Evolutionary conservation across 2,329 filamentous ascomycete genomes (phyloP).

Genomic region (Fusarium sp.): DNA sequence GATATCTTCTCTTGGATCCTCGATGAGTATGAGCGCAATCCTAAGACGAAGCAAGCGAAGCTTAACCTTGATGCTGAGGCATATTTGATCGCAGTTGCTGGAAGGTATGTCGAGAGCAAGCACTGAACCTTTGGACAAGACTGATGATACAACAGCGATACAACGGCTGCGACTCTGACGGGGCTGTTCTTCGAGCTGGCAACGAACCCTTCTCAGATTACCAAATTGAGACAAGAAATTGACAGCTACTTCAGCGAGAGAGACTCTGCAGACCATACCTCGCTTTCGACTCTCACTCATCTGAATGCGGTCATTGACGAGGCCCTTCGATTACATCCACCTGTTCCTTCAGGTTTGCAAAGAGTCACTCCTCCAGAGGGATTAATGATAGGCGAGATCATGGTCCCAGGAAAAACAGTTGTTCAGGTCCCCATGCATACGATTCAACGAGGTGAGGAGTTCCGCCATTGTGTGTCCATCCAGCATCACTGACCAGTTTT

Average conservation of each 20-base stretch:
- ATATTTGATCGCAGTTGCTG: slow-evolving; percentile 51
- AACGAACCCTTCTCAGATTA: slow-evolving; percentile 45
- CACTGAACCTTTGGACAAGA: neutral
- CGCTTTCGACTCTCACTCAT: slow-evolving; percentile 45
- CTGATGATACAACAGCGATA: slow-evolving; percentile 48
- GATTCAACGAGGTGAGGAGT: slow-evolving; percentile 54
- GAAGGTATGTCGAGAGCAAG: slow-evolving; percentile 43
- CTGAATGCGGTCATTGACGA: slow-evolving; percentile 58
- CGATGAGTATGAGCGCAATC: slow-evolving; percentile 41
- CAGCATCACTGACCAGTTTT: too few relatives aligned
- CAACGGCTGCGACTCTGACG: slow-evolving; percentile 53
- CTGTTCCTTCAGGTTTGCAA: slow-evolving; percentile 53
- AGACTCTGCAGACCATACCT: slow-evolving; percentile 30
- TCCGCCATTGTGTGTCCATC: too few relatives aligned
- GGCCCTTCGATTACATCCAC: slow-evolving; percentile 54
- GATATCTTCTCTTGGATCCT: slow-evolving; percentile 54
- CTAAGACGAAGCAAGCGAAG: slow-evolving; percentile 41
- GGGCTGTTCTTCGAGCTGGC: slow-evolving; percentile 54
- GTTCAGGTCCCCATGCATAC: slow-evolving; percentile 40
- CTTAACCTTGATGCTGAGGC: slow-evolving; percentile 49
- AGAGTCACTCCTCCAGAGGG: slow-evolving; percentile 57
- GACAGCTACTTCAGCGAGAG: slow-evolving; percentile 31
- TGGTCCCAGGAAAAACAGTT: slow-evolving; percentile 37
- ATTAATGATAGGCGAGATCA: slow-evolving; percentile 33
- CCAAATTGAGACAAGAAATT: slow-evolving; percentile 55